A percentile compares a stretch with the other conserved stretches of the same genome.
Conservation (phyloP, 768 basidiomycete species). For the Phlebiopsis flavidoalba region DNA sequence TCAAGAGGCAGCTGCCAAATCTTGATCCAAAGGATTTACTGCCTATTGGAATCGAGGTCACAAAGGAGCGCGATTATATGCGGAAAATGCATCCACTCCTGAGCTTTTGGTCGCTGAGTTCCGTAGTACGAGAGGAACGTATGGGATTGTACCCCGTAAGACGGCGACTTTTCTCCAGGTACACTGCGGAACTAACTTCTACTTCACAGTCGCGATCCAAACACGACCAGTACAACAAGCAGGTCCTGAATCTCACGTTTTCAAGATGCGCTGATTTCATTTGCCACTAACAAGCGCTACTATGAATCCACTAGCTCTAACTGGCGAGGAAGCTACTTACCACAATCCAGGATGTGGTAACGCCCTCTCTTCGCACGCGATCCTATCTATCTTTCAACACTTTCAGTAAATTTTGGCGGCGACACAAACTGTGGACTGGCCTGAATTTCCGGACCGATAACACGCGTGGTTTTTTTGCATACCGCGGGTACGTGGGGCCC, state of each 20-base stretch:
- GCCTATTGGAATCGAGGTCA: slow-evolving; percentile 76
- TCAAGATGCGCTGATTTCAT: slow-evolving; percentile 53
- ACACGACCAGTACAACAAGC: slow-evolving; percentile 85
- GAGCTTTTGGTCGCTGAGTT: slow-evolving; percentile 81
- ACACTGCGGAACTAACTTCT: not conserved
- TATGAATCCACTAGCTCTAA: slow-evolving; percentile 56
- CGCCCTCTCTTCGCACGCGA: slow-evolving; percentile 13
- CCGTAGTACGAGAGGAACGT: slow-evolving; percentile 68
- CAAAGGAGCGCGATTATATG: slow-evolving; percentile 76
- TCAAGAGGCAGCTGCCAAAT: slow-evolving; percentile 59
- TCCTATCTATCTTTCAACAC: slow-evolving; percentile 33
- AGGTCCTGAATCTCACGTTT: slow-evolving; percentile 71
- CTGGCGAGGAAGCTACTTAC: slow-evolving; percentile 62
- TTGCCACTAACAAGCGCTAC: slow-evolving; percentile 74
- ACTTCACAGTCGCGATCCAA: slow-evolving; percentile 65
- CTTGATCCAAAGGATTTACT: slow-evolving; percentile 81
- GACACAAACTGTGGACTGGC: slow-evolving; percentile 30
- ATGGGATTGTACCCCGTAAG: slow-evolving; percentile 58
- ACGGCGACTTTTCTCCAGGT: slow-evolving; percentile 4
- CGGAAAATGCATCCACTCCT: slow-evolving; percentile 84
- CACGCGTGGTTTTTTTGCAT: slow-evolving; percentile 10
- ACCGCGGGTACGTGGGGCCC: slow-evolving; percentile 19
- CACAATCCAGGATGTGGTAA: slow-evolving; percentile 43
- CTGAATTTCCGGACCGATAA: not conserved
- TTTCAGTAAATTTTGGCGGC: slow-evolving; percentile 52